Evolutionary conservation across 139 green algal genomes (phyloP), one percentile per base, ranked within the genome.

Genomic region (Haematococcus sp.): DNA sequence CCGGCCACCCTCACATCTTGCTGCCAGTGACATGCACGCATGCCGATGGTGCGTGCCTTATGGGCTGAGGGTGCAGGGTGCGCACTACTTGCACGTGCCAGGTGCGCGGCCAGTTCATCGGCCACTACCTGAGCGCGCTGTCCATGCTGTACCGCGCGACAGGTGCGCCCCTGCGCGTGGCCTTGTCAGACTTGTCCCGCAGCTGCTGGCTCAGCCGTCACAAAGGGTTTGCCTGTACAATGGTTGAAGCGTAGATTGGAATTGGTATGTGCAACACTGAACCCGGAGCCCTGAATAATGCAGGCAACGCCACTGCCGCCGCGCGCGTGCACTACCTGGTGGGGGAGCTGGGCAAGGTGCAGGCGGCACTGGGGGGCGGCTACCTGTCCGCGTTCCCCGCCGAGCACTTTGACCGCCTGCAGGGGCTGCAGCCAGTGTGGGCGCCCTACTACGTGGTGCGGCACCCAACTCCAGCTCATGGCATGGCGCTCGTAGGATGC

Each of bases 381-480:
- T 93, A 93, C 79, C 71, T 93, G 43, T 87, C 86, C 19, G 88
- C 88, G 43, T 93, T 93, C 63, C 88, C 88, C 4, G 61, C 34
- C 0, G 61, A 78, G 54, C 75, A 84, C 71, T 92, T 93, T 72
- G 83, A 91, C 54, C 64, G 86, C 4, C 63, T 91, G 67, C 74
- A 92, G 68, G 65, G 60, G 1, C 46, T 88, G 44, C 43, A 89
- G 67, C 71, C 76, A 11, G 86, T 92, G 22, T 92, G 88, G 88
- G 88, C 83, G 11, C 88, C 88, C 27, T 77, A 77, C 71, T 77
- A 77, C 68, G 60, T 71, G 25, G 70, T 76, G 35, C 11, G n/a
- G n/a, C n/a, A n/a, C n/a, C n/a, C n/a, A n/a, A n/a, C n/a, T n/a
- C n/a, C n/a, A n/a, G n/a, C n/a, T n/a, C n/a, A n/a, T n/a, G n/a